Evolutionary conservation across 495 filamentous ascomycete genomes (phyloP).

Genomic region (Aspergillus carlsbadensis): DNA sequence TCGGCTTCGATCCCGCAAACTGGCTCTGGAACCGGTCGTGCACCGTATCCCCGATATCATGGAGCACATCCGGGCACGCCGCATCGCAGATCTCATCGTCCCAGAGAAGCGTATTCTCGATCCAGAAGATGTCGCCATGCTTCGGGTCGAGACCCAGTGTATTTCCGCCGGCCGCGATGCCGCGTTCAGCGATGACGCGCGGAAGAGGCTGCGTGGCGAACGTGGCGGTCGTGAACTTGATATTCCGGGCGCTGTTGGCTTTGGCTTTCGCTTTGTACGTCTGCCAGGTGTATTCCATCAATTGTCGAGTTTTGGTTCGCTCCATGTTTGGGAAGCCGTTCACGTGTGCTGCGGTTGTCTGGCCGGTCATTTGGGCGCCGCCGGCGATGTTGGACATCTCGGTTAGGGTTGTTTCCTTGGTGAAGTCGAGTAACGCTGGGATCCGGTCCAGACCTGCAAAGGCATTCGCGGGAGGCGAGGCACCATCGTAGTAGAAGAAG

Average conservation of each 20-base stretch:
- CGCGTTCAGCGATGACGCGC: slow-evolving; percentile 2
- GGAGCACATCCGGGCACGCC: slow-evolving; percentile 8
- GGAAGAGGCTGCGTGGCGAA: slow-evolving; percentile 14
- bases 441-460: slow-evolving; percentile 28
- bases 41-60: slow-evolving; percentile 2
- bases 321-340: slow-evolving; percentile 14
- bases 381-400: slow-evolving; percentile 14
- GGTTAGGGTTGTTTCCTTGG: slow-evolving; percentile 3
- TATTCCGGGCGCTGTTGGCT: background rate
- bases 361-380: slow-evolving; percentile 11
- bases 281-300: slow-evolving; percentile 4
- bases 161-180: slow-evolving; percentile 5
- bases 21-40: background rate
- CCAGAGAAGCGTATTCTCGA: slow-evolving; percentile 17
- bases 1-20: background rate
- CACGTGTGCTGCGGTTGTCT: slow-evolving; percentile 10
- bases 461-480: slow-evolving; percentile 38
- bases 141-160: slow-evolving; percentile 10
- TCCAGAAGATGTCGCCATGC: slow-evolving; percentile 15
- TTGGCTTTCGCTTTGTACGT: slow-evolving; percentile 6
- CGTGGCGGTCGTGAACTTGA: slow-evolving; percentile 13
- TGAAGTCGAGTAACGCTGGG: slow-evolving; percentile 4
- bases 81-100: slow-evolving; percentile 5
- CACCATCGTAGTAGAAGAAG: slow-evolving; percentile 51
- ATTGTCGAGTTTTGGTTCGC: background rate